These are phyloP conservation scores for Podospora tetraspora DNA, from an alignment of 495 filamentous ascomycete species.

Conservation along the genomic window DNA sequence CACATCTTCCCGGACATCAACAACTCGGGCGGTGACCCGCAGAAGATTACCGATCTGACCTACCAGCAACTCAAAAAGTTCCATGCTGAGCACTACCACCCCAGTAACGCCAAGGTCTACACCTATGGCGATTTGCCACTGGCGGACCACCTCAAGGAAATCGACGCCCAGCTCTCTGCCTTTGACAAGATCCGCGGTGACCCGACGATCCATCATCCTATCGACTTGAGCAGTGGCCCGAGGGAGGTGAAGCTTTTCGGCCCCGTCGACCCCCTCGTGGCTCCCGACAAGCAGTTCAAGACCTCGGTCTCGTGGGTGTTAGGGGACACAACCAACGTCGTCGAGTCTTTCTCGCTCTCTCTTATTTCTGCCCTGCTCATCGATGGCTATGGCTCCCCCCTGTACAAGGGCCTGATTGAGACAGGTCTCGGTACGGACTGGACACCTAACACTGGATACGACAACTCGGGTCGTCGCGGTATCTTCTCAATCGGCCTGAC, in stretches of 20 bases:
- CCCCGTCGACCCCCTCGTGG: conserved; percentile 82
- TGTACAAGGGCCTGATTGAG: conserved; percentile 89
- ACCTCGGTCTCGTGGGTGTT: conserved; percentile 90
- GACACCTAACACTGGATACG: conserved; percentile 88
- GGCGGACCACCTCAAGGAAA: conserved; percentile 67
- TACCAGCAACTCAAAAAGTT: conserved; percentile 80
- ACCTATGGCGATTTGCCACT: conserved; percentile 95
- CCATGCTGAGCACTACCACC: conserved; percentile 88
- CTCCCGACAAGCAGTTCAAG: conserved; percentile 81
- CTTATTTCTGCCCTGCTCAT: conserved; percentile 76
- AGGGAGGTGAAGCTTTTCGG: conserved; percentile 65
- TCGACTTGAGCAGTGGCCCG: conserved; percentile 63
- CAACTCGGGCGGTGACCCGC: conserved; percentile 92
- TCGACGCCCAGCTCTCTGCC: conserved; percentile 62
- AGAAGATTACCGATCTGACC: conserved; percentile 91
- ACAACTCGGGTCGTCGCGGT: conserved; percentile 65
- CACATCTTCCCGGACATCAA: conserved; percentile 89
- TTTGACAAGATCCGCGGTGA: conserved; percentile 69
- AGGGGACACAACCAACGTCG: conserved; percentile 70
- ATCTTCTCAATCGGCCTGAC: conserved; percentile 88
- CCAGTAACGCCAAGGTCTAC: conserved; percentile 89
- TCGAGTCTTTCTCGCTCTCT: conserved; percentile 80
- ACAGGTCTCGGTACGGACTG: conserved; percentile 86
- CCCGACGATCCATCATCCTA: conserved; percentile 65
- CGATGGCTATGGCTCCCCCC: conserved; percentile 90